These are phyloP conservation scores for Monosporascus sp. DNA, from an alignment of 2,329 filamentous ascomycete genomes.

Conservation along the genomic window DNA sequence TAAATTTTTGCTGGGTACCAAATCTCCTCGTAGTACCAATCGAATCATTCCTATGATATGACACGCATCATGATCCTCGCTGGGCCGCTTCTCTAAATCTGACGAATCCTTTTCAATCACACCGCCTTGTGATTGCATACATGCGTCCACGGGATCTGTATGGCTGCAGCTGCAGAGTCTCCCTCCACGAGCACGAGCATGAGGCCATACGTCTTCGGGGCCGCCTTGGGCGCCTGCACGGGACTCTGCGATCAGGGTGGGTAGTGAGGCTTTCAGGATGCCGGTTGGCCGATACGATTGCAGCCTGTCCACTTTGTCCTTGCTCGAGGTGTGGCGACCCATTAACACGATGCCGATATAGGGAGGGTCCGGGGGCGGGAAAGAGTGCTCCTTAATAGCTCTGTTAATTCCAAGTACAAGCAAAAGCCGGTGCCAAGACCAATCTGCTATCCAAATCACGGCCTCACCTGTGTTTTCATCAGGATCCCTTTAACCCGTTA, in stretches of 20 bases:
- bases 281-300: background rate
- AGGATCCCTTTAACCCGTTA: too few species aligned
- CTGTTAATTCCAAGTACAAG: background rate
- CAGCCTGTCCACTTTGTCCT: background rate
- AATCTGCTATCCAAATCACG: too few species aligned
- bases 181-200: background rate
- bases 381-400: background rate
- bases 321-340: background rate
- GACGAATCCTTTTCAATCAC: background rate
- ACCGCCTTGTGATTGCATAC: background rate
- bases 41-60: background rate
- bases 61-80: background rate
- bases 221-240: background rate
- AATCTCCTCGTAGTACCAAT: background rate
- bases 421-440: background rate
- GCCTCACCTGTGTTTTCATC: too few species aligned
- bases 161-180: background rate
- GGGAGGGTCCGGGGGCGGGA: background rate
- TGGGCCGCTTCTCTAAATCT: background rate
- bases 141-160: background rate
- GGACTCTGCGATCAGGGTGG: background rate
- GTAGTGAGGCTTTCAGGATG: background rate
- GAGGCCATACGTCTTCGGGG: background rate
- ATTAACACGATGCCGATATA: background rate
- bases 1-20: background rate